phyloP scores from a whole-genome alignment of 2,329 filamentous ascomycete species.

The Beauveria rudraprayagi region DNA sequence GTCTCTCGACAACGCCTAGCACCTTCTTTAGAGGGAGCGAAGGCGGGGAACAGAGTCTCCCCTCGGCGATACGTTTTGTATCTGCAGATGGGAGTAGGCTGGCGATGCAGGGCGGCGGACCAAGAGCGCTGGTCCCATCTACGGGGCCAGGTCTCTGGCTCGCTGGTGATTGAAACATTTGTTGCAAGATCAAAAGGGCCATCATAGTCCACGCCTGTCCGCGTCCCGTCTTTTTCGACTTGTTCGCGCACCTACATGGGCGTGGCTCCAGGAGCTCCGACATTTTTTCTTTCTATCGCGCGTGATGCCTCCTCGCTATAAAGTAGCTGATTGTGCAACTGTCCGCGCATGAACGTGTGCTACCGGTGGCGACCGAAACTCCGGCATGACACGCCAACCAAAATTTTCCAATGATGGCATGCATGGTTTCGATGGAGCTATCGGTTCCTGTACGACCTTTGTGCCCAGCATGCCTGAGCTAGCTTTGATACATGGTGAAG shows the following conservation, averaged over 20 bases:
- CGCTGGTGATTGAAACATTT: slow-evolving; percentile 14
- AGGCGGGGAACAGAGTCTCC: slow-evolving; percentile 23
- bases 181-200: slow-evolving; percentile 41
- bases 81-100: slow-evolving; percentile 28
- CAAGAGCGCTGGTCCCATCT: slow-evolving; percentile 6
- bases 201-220: slow-evolving; percentile 47
- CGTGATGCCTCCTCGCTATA: not conserved
- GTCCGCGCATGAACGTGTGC: no score
- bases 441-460: not conserved
- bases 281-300: slow-evolving; percentile 20
- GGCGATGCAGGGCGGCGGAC: slow-evolving; percentile 17
- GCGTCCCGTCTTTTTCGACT: not conserved
- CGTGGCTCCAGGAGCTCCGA: slow-evolving; percentile 45
- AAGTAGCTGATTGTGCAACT: no score
- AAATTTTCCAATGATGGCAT: no score
- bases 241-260: slow-evolving; percentile 29
- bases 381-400: no score
- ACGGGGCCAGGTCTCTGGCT: not conserved
- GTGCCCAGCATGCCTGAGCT: not conserved
- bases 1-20: slow-evolving; percentile 4
- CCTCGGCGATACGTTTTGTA: slow-evolving; percentile 28
- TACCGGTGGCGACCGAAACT: no score
- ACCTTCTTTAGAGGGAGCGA: not conserved
- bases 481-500: not conserved
- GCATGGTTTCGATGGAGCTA: not conserved